Conservation (phyloP, 208 protist species). For the Trypanosoma platydactyli region DNA sequence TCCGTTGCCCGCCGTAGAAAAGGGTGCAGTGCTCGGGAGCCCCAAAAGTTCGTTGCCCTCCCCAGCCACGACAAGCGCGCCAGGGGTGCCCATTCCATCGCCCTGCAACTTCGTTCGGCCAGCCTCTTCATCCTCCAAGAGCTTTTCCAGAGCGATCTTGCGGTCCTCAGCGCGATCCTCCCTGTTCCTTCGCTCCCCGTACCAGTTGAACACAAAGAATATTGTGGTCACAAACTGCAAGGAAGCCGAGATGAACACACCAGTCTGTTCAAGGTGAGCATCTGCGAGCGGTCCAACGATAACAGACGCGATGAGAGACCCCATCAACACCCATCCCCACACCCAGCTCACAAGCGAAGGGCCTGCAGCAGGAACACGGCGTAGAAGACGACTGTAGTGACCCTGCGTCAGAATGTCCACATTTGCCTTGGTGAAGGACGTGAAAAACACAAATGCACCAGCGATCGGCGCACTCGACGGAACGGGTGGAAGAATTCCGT, state of each 20-base stretch:
- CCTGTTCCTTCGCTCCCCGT: conserved; percentile 60
- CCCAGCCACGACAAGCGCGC: neutral
- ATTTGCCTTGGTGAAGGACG: conserved; percentile 52
- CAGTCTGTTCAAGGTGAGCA: conserved; percentile 37
- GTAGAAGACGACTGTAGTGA: conserved; percentile 75
- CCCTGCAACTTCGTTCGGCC: neutral
- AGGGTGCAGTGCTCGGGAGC: neutral
- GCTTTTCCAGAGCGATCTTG: conserved; percentile 30
- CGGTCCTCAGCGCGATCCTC: conserved; percentile 50
- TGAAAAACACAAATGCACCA: conserved; percentile 52
- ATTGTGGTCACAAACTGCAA: conserved; percentile 50
- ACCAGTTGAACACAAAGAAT: conserved; percentile 68
- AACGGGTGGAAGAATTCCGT: conserved; percentile 48
- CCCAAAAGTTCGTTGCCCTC: conserved; percentile 2
- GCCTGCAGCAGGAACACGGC: conserved; percentile 39
- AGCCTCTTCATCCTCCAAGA: conserved; percentile 32
- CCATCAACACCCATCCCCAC: conserved; percentile 58
- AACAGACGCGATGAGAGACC: conserved; percentile 40
- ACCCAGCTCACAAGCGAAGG: conserved; percentile 66
- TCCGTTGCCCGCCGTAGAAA: too few species aligned
- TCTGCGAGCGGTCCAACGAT: conserved; percentile 68
- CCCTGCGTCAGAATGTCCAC: conserved; percentile 80
- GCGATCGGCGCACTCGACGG: conserved; percentile 35
- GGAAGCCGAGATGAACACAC: conserved; percentile 54
- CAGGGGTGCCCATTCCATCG: neutral